Evolutionary conservation across 192 early-diverging fungal genomes (phyloP), one percentile per base, ranked within the genome.

Genomic region (Chytriomyces confervae): DNA sequence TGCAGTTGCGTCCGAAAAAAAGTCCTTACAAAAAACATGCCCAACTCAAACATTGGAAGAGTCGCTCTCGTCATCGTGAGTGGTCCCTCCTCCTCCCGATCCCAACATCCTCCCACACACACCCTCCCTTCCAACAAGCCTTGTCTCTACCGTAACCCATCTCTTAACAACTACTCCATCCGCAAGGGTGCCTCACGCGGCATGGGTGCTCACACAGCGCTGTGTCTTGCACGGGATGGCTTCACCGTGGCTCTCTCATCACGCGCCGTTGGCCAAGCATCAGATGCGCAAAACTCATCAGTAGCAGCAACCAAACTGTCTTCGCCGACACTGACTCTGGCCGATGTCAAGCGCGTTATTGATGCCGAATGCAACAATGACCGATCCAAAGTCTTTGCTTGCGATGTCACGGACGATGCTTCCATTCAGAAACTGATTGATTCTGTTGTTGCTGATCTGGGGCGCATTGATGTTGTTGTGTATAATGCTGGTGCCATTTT

Each of bases 401-500:
- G 75, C 66, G 75, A 76, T 43, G 75, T 76, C 13, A 18, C 16
- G 7, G 49, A 51, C 64, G 50, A 23, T 9, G 27, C 62, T 16
- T 8, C n/a, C 27, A 76, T 76, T 36, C 50, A 66, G 6, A 10
- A 36, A 4, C 64, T 76, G 45, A 9, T 76, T 16, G 48, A 50
- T 18, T 27, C 23, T 23, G 20, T 51, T 9, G 10, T 67, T 49
- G 48, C 62, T 20, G 20, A 18, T 8, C 48, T 24, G 13, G 80
- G 80, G 24, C 70, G 80, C n/a, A 62, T 84, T 20, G 83, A 84
- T 69, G 67, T 50, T 7, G 64, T 80, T 6, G 71, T 84, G 53
- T 84, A 83, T 66, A 84, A 84, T 47, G 51, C 83, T 16, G 83
- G 83, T 24, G 81, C 83, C 6, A 83, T 84, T 64, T 67, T 27